Base-by-base conservation (phyloP, 2,329 filamentous ascomycete genomes). In the Fusarium heterosporum region DNA sequence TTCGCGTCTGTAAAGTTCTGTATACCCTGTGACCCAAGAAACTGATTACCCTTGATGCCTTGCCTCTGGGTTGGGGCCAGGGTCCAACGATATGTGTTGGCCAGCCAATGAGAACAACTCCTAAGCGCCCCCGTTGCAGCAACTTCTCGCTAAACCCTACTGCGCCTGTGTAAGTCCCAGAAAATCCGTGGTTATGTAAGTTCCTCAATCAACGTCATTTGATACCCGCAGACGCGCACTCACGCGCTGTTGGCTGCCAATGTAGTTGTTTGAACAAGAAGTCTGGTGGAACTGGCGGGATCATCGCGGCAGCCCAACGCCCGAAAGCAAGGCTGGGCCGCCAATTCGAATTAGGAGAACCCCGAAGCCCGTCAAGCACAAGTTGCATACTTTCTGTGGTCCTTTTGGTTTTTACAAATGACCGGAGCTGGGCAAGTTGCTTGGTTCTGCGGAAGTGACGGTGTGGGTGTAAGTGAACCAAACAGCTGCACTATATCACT, bases 41-140 rank as follows among this genome's bases (percentile, higher is more conserved):
- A 32, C 25, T n/a, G 25, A 49, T 26, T 46, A 26, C 13, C 39
- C 59, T 66, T 71, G 56, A 62, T 65, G 66, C 66, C 61, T 48
- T 70, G 52, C 65, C 61, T 55, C 61, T 59, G 55, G 56, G 53
- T 64, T 73, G 71, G 66, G 71, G 73, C 67, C 60, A 55, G 67
- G 67, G 63, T 61, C 64, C 53, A 64, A 48, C 42, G 52, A 59
- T 52, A 64, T 54, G 55, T 36, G 57, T 60, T 38, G 46, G 26
- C 29, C 48, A 50, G 39, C 74, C 74, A 76, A 75, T 76, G 57
- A 71, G 43, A 55, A 34, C 14, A 48, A 53, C 39, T 71, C 61
- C 51, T 75, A 75, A 74, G 74, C 74, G 74, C 74, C 72, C 71
- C 68, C 61, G 67, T 70, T 72, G 66, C 70, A 70, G 62, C 66